Evolutionary conservation across 208 protist species (phyloP).

Genomic region (Crithidia acanthocephali): DNA sequence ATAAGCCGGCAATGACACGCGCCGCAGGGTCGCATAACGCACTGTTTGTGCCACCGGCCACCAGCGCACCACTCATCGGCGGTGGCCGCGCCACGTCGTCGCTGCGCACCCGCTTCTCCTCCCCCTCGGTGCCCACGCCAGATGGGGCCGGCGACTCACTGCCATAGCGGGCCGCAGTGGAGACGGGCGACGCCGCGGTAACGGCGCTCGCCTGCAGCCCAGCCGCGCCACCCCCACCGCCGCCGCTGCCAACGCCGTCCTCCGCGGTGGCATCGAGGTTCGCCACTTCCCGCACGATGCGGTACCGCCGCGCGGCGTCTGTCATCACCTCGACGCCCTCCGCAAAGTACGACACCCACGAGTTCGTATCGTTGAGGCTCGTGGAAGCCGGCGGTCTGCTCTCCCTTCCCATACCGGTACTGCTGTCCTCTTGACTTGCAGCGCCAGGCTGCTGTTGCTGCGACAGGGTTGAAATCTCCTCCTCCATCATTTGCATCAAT

Average conservation of each 20-base stretch:
- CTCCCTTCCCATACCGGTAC: neutral
- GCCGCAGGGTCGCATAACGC: slow-evolving; percentile 36
- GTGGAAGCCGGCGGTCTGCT: neutral
- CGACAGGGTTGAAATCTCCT: slow-evolving; percentile 1
- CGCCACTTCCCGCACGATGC: slow-evolving; percentile 60
- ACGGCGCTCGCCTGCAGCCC: neutral
- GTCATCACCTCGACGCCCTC: slow-evolving; percentile 56
- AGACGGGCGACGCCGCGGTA: slow-evolving; percentile 1
- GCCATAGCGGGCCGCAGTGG: neutral
- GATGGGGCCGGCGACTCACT: neutral
- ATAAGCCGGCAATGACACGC: slow-evolving; percentile 61
- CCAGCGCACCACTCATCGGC: slow-evolving; percentile 11
- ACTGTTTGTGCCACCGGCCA: slow-evolving; percentile 51
- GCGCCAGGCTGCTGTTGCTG: slow-evolving; percentile 1
- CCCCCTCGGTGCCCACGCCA: slow-evolving; percentile 2
- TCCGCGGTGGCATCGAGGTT: slow-evolving; percentile 60
- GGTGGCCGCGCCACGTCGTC: slow-evolving; percentile 2
- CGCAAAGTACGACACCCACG: slow-evolving; percentile 37
- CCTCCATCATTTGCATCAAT: slow-evolving; percentile 13
- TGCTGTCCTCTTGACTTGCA: neutral
- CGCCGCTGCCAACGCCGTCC: slow-evolving; percentile 4
- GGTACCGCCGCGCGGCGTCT: slow-evolving; percentile 62
- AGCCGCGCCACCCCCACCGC: neutral
- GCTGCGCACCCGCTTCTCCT: slow-evolving; percentile 2
- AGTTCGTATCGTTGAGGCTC: neutral